Base-by-base conservation (phyloP, 108 stramenopile species). In the Discostella stelligeroides region DNA sequence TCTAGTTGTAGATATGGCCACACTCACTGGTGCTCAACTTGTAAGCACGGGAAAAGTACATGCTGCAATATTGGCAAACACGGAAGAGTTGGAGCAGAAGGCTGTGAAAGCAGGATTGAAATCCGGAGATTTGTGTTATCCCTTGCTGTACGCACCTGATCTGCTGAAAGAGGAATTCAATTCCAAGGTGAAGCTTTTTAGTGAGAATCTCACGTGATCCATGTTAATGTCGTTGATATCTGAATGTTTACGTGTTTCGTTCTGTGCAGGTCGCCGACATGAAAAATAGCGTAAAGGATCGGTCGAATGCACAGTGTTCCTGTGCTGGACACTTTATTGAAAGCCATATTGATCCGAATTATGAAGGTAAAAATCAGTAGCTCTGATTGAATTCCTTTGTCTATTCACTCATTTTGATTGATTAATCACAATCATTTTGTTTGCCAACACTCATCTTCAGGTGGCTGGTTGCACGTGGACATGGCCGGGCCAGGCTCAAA, bases 281-380 rank as follows among this genome's bases (percentile, higher is more conserved):
- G 94, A 95, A 95, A 57, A 92, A 95, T 60, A 83, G 84, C 12
- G 92, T 94, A 23, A 88, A 86, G 54, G 88, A 92, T 65, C 77
- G 95, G 18, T 51, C 73, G 56, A 96, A 96, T 53, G 93, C 95
- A 4, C 92, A 92, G 63, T 62, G 68, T 43, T 81, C 81, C n/a
- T 94, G 92, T 63, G 92, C 95, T 5, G 95, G 88, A 12, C 92
- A 94, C 66, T 96, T 96, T 69, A 89, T 96, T 74, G 92, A 86
- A 30, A 86, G 75, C 60, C 95, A 90, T 57, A 79, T 94, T 39
- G 83, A 83, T 43, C 45, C 62, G 13, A 66, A 42, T 17, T 70
- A 83, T 47, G 58, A 79, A 14, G 85, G 34, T 34, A 34, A 34
- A 3, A n/a, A n/a, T n/a, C n/a, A n/a, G n/a, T n/a, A 34, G 3